Conservation (phyloP, 208 protist genomes). For the Herpetomonas tarakana region DNA sequence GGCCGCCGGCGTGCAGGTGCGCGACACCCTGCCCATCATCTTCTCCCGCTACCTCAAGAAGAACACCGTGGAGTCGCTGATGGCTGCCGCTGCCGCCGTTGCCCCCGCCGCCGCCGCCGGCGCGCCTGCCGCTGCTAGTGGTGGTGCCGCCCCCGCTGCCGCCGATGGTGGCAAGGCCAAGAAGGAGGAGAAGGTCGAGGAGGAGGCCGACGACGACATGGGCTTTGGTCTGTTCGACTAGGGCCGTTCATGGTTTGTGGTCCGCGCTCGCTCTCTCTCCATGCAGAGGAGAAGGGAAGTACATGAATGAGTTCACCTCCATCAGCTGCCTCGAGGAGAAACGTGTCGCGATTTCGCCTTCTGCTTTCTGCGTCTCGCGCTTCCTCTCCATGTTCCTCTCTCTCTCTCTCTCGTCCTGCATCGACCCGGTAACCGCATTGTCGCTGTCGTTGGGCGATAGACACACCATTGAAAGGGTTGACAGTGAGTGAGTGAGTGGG, state of each 20-base stretch:
- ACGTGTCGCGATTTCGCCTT: too few species aligned
- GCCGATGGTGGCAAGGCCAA: constrained; percentile 12
- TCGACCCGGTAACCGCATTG: too few species aligned
- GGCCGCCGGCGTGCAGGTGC: constrained; percentile 67
- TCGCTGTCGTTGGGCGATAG: too few species aligned
- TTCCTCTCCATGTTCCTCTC: too few species aligned
- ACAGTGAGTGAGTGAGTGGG: too few species aligned
- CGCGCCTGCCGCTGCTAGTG: constrained; percentile 21
- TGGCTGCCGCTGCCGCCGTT: constrained; percentile 44
- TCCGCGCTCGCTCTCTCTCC: not conserved
- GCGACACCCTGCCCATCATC: constrained; percentile 74
- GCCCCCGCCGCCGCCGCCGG: constrained; percentile 44
- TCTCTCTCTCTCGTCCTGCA: too few species aligned
- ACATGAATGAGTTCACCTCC: too few species aligned
- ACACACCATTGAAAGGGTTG: too few species aligned
- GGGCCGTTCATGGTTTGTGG: constrained; percentile 1
- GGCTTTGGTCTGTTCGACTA: constrained; percentile 79
- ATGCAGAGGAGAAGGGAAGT: constrained; percentile 1
- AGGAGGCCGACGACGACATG: constrained; percentile 80
- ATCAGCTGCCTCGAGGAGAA: too few species aligned
- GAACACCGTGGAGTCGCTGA: constrained; percentile 66
- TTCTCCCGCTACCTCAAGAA: constrained; percentile 84
- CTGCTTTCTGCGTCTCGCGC: too few species aligned
- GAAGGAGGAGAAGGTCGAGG: constrained; percentile 28
- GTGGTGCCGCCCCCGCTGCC: constrained; percentile 19